Percentiles rank a stretch among this genome's conserved stretches.
Conservation (phyloP, 2,329 filamentous ascomycete species). For the Arthroderma uncinatum region DNA sequence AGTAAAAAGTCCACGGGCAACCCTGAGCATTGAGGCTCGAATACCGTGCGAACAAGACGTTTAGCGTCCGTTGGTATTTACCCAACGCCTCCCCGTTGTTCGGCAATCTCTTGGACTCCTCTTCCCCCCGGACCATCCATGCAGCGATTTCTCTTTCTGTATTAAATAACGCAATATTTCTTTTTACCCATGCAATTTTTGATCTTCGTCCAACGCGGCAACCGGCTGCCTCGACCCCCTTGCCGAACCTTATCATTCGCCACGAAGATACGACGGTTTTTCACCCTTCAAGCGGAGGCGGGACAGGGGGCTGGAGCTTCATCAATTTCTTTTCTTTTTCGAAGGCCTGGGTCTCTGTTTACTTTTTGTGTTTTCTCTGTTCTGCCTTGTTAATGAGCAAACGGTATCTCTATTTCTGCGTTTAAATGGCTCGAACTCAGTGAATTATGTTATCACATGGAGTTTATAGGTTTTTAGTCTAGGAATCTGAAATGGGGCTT, state of each 20-base stretch:
- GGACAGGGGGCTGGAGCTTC: not conserved
- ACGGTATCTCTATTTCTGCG: slow-evolving; percentile 1
- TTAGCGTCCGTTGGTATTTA: not conserved
- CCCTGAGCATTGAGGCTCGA: too few species aligned
- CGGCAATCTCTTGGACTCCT: not conserved
- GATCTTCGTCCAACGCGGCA: too few species aligned
- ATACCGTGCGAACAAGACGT: not conserved
- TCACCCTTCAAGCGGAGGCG: not conserved
- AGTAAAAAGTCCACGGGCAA: slow-evolving; percentile 33
- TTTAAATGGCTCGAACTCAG: not conserved
- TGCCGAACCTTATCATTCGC: not conserved
- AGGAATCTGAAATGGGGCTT: not conserved
- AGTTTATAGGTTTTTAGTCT: not conserved
- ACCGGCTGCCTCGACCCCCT: not conserved
- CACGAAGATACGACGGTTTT: not conserved
- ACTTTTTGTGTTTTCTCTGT: not conserved
- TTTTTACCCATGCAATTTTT: not conserved
- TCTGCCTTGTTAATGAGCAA: slow-evolving; percentile 1
- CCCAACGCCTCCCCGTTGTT: not conserved
- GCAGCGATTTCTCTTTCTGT: not conserved
- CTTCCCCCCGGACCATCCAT: not conserved
- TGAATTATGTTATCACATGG: not conserved
- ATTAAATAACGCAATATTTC: not conserved
- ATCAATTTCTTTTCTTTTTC: not conserved
- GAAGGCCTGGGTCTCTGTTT: not conserved